Percentiles rank a stretch among this genome's conserved stretches.
These are phyloP conservation scores for Metschnikowia matae DNA, from an alignment of 805 yeast genomes.

Conservation along the genomic window DNA sequence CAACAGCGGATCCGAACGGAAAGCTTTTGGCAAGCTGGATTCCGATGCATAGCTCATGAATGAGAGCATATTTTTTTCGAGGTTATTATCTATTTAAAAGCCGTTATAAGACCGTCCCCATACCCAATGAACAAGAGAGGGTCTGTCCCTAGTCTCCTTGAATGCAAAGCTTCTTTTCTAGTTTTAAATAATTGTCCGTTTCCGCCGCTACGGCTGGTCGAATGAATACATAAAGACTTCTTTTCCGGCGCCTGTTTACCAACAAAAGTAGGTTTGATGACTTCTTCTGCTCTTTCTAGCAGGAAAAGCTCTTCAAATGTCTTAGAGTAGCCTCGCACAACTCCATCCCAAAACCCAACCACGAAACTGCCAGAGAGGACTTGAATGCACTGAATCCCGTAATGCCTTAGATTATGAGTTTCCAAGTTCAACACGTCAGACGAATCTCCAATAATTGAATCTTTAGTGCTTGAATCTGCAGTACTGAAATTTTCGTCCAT, in stretches of 20 bases:
- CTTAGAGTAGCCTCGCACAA: conserved; percentile 20
- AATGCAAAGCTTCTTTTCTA: conserved; percentile 7
- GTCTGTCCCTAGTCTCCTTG: conserved; percentile 10
- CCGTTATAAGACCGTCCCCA: conserved; percentile 50
- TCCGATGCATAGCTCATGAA: background rate
- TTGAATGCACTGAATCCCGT: conserved; percentile 19
- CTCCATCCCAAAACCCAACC: conserved; percentile 52
- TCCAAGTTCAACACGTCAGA: background rate
- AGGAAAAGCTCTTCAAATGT: conserved; percentile 6
- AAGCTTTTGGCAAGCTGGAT: conserved; percentile 5
- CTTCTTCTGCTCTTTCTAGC: conserved; percentile 13
- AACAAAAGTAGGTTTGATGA: conserved; percentile 9
- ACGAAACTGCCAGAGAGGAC: conserved; percentile 22
- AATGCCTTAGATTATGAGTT: conserved; percentile 13
- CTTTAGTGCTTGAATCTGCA: background rate
- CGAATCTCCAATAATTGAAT: background rate
- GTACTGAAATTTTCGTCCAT: background rate
- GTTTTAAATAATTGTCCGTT: background rate
- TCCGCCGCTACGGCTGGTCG: background rate
- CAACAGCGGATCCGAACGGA: conserved; percentile 8
- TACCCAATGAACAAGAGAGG: conserved; percentile 46
- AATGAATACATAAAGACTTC: conserved; percentile 14
- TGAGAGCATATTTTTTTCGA: background rate
- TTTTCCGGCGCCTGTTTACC: conserved; percentile 9
- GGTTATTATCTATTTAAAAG: conserved; percentile 13